Percentiles rank a stretch among this genome's conserved stretches.
phyloP scores from a whole-genome alignment of 495 filamentous ascomycete species.

The Neurospora sp. region DNA sequence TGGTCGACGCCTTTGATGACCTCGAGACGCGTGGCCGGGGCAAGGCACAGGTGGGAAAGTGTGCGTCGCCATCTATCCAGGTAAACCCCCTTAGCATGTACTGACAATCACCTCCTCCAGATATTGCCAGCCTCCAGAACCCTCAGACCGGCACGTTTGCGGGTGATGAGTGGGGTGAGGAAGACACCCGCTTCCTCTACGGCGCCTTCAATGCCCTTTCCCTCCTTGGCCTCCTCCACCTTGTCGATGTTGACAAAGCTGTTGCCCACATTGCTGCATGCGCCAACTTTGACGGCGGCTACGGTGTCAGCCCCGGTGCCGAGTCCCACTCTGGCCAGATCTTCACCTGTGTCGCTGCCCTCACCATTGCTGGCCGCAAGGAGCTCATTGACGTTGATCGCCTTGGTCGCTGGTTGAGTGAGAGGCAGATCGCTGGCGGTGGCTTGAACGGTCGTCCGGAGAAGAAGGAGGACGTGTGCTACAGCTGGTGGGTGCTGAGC shows the following conservation, averaged over 20 bases:
- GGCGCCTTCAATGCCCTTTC: conserved; percentile 80
- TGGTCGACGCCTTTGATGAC: conserved; percentile 72
- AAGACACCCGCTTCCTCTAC: conserved; percentile 89
- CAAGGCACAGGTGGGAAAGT: conserved; percentile 61
- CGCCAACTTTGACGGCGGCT: conserved; percentile 87
- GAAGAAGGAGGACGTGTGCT: conserved; percentile 94
- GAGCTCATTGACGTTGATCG: conserved; percentile 78
- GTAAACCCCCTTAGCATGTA: background rate
- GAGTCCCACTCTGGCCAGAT: conserved; percentile 92
- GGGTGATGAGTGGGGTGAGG: conserved; percentile 94
- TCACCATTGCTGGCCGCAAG: conserved; percentile 70
- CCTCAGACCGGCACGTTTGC: conserved; percentile 72
- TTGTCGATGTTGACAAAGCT: conserved; percentile 70
- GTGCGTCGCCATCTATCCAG: conserved; percentile 36
- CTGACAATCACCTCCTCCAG: conserved; percentile 32
- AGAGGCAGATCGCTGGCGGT: conserved; percentile 77
- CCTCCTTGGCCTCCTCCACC: conserved; percentile 56
- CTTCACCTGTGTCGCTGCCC: conserved; percentile 85
- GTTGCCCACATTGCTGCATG: conserved; percentile 70
- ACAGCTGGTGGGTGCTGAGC: conserved; percentile 94
- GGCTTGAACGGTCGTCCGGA: conserved; percentile 92
- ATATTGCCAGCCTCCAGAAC: conserved; percentile 75
- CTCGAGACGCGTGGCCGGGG: conserved; percentile 63
- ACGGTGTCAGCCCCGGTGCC: conserved; percentile 76
- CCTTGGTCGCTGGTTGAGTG: conserved; percentile 82